Conservation (phyloP, 805 yeast species). For the Candida boleticola region DNA sequence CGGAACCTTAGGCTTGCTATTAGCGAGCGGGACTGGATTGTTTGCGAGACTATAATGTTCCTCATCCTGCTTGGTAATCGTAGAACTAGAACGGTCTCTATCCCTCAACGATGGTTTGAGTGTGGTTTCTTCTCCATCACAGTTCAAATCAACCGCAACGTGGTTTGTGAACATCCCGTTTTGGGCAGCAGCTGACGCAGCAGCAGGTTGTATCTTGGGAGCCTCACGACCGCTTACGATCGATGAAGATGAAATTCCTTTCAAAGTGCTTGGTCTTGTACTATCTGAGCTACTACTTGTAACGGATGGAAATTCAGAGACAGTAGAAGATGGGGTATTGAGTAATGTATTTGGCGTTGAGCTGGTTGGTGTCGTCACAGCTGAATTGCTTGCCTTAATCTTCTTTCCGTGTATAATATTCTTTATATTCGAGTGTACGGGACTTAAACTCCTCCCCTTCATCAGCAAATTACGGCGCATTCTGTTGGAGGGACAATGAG, state of each 20-base stretch:
- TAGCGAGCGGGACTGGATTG: no score
- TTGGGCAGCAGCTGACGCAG: not conserved
- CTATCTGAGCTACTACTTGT: not conserved
- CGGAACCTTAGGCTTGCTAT: slow-evolving; percentile 6
- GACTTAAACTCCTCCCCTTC: slow-evolving; percentile 8
- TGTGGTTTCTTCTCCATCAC: not conserved
- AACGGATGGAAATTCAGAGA: not conserved
- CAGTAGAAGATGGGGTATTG: slow-evolving; percentile 9
- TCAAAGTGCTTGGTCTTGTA: not conserved
- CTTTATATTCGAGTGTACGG: slow-evolving; percentile 4
- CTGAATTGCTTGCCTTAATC: not conserved
- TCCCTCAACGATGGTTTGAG: not conserved
- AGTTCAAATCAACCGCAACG: not conserved
- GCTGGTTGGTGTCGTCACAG: not conserved
- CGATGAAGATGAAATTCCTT: not conserved
- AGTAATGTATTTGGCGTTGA: not conserved
- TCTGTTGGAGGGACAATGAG: no score
- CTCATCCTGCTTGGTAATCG: not conserved
- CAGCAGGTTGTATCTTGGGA: not conserved
- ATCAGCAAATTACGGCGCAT: slow-evolving; percentile 1
- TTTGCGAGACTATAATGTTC: not conserved
- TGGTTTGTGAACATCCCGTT: not conserved
- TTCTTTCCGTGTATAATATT: slow-evolving; percentile 5
- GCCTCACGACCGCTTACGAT: not conserved
- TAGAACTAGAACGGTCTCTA: not conserved